phyloP scores from a whole-genome alignment of 352 stramenopile species.

The Globisporangium middletonii region DNA sequence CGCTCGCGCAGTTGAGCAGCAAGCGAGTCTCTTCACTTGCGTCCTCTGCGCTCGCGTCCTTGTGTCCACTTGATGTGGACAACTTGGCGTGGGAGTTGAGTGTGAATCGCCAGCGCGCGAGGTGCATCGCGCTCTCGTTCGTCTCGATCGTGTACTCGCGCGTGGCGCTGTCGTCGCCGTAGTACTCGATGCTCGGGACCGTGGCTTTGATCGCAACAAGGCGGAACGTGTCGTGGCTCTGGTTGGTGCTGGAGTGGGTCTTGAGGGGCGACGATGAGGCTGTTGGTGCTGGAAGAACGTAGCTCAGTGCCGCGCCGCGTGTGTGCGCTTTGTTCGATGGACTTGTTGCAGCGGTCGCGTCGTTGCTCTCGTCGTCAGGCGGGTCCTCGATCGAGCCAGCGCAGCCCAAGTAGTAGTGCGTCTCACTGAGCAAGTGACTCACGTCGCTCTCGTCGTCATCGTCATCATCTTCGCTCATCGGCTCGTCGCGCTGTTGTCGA shows the following conservation, averaged over 20 bases:
- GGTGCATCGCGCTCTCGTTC: slow-evolving; percentile 42
- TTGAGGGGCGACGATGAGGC: not conserved
- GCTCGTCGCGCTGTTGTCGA: too few relatives aligned
- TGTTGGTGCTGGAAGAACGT: slow-evolving; percentile 1
- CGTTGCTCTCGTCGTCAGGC: not conserved
- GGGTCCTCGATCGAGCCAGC: slow-evolving; percentile 34
- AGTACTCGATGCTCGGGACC: slow-evolving; percentile 35
- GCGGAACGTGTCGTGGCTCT: slow-evolving; percentile 24
- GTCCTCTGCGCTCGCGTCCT: slow-evolving; percentile 1
- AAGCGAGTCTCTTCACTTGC: slow-evolving; percentile 15
- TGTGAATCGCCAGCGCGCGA: slow-evolving; percentile 48
- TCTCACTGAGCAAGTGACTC: slow-evolving; percentile 38
- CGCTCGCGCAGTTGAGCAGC: slow-evolving; percentile 31
- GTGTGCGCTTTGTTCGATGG: slow-evolving; percentile 7
- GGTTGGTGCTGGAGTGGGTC: not conserved
- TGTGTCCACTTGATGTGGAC: not conserved
- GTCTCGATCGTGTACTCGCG: slow-evolving; percentile 58
- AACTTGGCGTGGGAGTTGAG: slow-evolving; percentile 3
- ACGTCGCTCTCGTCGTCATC: slow-evolving; percentile 22
- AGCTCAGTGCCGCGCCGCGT: slow-evolving; percentile 1
- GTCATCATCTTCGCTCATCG: not conserved
- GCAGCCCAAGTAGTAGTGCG: slow-evolving; percentile 50
- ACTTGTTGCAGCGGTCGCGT: not conserved
- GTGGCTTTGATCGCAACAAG: slow-evolving; percentile 54
- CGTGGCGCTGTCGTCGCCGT: slow-evolving; percentile 55